Evolutionary conservation across 495 filamentous ascomycete species (phyloP).

Genomic region (Sphaerosporella brunnea): DNA sequence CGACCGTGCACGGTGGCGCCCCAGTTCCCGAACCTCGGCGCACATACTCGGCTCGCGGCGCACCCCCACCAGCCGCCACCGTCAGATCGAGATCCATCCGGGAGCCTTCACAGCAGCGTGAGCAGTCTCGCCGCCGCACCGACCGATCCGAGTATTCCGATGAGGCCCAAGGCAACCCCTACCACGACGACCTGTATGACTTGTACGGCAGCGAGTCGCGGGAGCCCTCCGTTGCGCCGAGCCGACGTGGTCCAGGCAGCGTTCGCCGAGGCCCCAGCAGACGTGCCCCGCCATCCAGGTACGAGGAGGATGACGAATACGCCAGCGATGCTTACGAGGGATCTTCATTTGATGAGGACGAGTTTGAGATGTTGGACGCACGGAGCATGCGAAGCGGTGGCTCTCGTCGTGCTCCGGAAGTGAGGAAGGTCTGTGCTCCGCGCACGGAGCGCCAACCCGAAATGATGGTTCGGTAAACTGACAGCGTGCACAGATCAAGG

Average conservation of each 20-base stretch:
- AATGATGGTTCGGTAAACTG: too few species aligned
- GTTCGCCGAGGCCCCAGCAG: slow-evolving; percentile 8
- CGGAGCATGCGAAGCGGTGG: slow-evolving; percentile 20
- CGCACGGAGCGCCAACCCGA: too few species aligned
- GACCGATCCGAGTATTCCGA: slow-evolving; percentile 26
- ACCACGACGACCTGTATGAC: slow-evolving; percentile 52
- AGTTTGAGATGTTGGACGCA: slow-evolving; percentile 60
- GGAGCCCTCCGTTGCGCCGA: slow-evolving; percentile 15
- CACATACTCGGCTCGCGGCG: slow-evolving; percentile 33
- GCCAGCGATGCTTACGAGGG: slow-evolving; percentile 51
- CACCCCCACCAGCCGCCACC: slow-evolving; percentile 20
- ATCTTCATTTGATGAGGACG: slow-evolving; percentile 47
- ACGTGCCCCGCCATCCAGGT: slow-evolving; percentile 34
- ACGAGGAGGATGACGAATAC: slow-evolving; percentile 51
- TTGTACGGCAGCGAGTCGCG: slow-evolving; percentile 34
- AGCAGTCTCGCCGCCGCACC: slow-evolving; percentile 16
- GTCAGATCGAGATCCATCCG: slow-evolving; percentile 25
- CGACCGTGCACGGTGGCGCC: slow-evolving; percentile 26
- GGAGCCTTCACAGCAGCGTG: slow-evolving; percentile 24
- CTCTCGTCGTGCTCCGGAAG: slow-evolving; percentile 22
- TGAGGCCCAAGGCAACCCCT: slow-evolving; percentile 39
- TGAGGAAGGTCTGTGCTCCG: slow-evolving; percentile 20
- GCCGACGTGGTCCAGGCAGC: slow-evolving; percentile 19
- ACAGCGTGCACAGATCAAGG: slow-evolving; percentile 44
- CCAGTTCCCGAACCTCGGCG: slow-evolving; percentile 31